Percentiles rank a stretch among this genome's conserved stretches.
phyloP scores from a whole-genome alignment of 441 rosid species.

The Brassica hybrid region DNA sequence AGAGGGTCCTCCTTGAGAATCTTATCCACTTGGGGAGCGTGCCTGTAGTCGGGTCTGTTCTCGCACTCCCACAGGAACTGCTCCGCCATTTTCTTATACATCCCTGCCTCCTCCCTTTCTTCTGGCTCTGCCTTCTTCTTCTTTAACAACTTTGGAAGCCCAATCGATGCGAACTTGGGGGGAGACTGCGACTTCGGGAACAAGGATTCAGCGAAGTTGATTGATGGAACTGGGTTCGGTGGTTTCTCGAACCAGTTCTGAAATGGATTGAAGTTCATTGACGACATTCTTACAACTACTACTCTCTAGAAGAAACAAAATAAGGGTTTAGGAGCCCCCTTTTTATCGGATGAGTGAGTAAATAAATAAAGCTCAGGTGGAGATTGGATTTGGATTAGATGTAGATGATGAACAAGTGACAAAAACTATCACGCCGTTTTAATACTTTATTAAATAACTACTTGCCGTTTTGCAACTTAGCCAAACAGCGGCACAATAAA shows the following conservation, averaged over 20 bases:
- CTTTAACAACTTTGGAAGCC: constrained; percentile 41
- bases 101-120: constrained; percentile 49
- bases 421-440: constrained; percentile 22
- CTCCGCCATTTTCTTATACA: constrained; percentile 52
- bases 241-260: constrained; percentile 84
- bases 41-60: constrained; percentile 72
- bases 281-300: constrained; percentile 61
- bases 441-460: neutral
- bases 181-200: constrained; percentile 39
- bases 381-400: constrained; percentile 26
- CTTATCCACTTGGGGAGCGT: constrained; percentile 73
- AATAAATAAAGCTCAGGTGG: constrained; percentile 26
- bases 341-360: constrained; percentile 1
- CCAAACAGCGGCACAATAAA: neutral
- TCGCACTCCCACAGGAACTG: constrained; percentile 82
- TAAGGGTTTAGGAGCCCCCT: constrained; percentile 17
- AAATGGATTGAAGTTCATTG: constrained; percentile 77
- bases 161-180: constrained; percentile 64
- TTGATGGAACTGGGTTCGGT: constrained; percentile 59
- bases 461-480: neutral
- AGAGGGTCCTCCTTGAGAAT: constrained; percentile 62
- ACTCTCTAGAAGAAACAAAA: no score
- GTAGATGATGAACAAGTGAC: constrained; percentile 25
- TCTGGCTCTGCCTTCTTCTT: constrained; percentile 39
- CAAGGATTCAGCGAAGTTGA: constrained; percentile 54